Evolutionary conservation across 768 basidiomycete genomes (phyloP).

Genomic region (Russula emetica): DNA sequence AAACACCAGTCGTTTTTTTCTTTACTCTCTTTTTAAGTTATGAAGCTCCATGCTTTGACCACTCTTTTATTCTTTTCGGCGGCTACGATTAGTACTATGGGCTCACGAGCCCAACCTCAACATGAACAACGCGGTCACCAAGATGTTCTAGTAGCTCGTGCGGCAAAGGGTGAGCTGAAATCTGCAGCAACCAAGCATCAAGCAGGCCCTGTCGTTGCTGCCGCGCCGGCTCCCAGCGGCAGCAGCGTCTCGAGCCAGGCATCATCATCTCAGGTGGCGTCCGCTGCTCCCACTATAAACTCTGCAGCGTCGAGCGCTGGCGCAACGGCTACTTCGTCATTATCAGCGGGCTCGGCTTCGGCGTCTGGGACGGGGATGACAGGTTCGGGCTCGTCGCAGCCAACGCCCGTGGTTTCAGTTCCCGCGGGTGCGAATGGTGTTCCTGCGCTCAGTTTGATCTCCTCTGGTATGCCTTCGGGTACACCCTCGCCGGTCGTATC

Average conservation of each 20-base stretch:
- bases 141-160: neutral
- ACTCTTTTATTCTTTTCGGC: conserved; percentile 25
- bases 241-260: neutral
- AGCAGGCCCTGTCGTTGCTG: neutral
- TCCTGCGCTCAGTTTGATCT: conserved; percentile 57
- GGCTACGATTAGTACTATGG: conserved; percentile 20
- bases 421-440: conserved; percentile 32
- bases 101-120: conserved; percentile 7
- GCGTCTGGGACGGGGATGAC: neutral
- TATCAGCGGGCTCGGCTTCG: neutral
- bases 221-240: neutral
- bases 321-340: neutral
- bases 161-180: no score
- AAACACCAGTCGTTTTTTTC: neutral
- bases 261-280: neutral
- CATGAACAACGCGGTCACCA: conserved; percentile 23
- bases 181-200: conserved; percentile 15
- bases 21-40: conserved; percentile 5
- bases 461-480: conserved; percentile 57
- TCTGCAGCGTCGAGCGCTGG: neutral
- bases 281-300: neutral
- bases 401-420: conserved; percentile 7
- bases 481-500: conserved; percentile 46
- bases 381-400: neutral
- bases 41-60: conserved; percentile 33